These are phyloP conservation scores for Aurantiochytrium sp. DNA, from an alignment of 108 stramenopile species.

Conservation along the genomic window DNA sequence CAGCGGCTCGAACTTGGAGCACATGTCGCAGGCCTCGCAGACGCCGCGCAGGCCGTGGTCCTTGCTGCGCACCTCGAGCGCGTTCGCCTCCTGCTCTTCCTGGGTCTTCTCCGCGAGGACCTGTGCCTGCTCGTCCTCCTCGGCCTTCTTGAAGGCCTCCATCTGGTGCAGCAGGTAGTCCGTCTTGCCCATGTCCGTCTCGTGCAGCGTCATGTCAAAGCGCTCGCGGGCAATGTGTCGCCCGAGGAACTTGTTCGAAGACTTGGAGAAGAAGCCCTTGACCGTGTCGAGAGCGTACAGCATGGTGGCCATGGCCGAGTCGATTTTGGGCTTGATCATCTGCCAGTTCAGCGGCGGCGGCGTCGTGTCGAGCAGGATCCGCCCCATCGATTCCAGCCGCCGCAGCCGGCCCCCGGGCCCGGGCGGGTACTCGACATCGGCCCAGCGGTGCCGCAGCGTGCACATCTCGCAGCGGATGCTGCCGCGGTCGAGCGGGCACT, in stretches of 20 bases:
- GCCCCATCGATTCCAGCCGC: not conserved
- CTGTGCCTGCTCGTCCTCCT: not conserved
- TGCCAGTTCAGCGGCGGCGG: conserved; percentile 15
- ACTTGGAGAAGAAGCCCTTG: not conserved
- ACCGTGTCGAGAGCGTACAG: not conserved
- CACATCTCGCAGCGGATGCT: conserved; percentile 23
- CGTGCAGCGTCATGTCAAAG: not conserved
- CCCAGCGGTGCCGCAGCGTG: not conserved
- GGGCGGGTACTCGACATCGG: not conserved
- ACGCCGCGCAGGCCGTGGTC: not conserved
- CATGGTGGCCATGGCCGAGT: not conserved
- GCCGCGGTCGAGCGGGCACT: conserved; percentile 18
- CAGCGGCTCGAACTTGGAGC: not conserved
- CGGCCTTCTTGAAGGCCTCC: not conserved
- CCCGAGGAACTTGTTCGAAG: not conserved
- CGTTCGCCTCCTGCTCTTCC: not conserved
- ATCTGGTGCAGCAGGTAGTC: not conserved
- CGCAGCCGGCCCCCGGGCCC: conserved; percentile 2
- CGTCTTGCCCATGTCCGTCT: not conserved
- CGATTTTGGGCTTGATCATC: not conserved
- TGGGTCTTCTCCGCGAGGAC: not conserved
- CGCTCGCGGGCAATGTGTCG: not conserved
- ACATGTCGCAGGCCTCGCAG: conserved; percentile 7
- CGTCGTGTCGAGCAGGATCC: not conserved
- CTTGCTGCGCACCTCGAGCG: not conserved